These are phyloP conservation scores for Dendrocalamus latiflorus DNA, from an alignment of 202 grass and related monocot genomes.

Conservation along the genomic window DNA sequence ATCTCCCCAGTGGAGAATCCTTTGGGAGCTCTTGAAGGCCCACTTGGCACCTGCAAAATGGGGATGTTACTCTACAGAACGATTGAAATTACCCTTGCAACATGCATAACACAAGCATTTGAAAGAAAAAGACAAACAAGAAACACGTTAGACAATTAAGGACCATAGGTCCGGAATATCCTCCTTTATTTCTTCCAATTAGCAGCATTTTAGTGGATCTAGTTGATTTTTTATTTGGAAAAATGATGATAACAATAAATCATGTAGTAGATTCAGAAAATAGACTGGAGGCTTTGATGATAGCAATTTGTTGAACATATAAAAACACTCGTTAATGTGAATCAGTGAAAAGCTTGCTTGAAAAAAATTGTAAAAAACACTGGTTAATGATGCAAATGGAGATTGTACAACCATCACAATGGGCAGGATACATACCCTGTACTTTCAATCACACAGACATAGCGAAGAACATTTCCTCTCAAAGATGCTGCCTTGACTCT, in stretches of 20 bases:
- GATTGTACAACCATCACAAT: not conserved
- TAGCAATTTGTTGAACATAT: not conserved
- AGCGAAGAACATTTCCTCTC: conserved; percentile 87
- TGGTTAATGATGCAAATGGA: not conserved
- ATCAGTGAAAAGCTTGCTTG: too few species aligned
- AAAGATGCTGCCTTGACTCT: conserved; percentile 60
- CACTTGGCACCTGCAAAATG: conserved; percentile 66
- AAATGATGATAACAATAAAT: not conserved
- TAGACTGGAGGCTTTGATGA: not conserved
- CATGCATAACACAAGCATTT: not conserved
- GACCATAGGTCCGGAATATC: not conserved
- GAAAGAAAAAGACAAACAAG: not conserved
- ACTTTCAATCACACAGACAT: conserved; percentile 61
- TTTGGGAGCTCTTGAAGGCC: conserved; percentile 81
- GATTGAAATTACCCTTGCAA: not conserved
- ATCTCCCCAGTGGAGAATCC: conserved; percentile 76
- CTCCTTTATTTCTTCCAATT: not conserved
- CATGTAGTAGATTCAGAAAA: not conserved
- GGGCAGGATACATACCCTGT: conserved; percentile 40
- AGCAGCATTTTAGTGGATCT: not conserved
- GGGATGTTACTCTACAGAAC: not conserved
- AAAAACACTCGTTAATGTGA: not conserved
- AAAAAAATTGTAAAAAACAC: not conserved
- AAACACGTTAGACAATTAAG: not conserved
- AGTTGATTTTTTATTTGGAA: not conserved